Percentiles rank a stretch among this genome's conserved stretches.
Conservation (phyloP, 208 protist species). For the Leishmania lainsoni region DNA sequence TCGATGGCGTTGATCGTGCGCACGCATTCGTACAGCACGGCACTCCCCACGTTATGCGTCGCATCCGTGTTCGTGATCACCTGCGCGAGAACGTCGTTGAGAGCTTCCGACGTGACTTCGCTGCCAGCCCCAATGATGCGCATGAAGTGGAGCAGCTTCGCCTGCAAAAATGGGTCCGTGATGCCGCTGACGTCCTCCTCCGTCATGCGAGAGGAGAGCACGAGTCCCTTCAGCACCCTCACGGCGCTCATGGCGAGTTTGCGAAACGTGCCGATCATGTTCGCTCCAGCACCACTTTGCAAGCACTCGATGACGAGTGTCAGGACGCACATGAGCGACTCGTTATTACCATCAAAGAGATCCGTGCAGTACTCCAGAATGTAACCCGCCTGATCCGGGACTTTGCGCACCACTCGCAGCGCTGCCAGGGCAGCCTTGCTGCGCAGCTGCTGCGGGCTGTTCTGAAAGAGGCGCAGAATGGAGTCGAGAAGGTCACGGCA, state of each 20-base stretch:
- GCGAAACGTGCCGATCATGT: conserved; percentile 77
- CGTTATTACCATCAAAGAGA: conserved; percentile 66
- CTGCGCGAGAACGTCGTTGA: conserved; percentile 98
- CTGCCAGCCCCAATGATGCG: conserved; percentile 94
- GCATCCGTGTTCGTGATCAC: conserved; percentile 98
- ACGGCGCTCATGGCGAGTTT: conserved; percentile 92
- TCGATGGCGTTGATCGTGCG: conserved; percentile 98
- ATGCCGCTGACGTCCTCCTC: conserved; percentile 97
- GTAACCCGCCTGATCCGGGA: conserved; percentile 95
- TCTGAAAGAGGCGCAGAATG: conserved; percentile 93
- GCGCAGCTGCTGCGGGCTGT: conserved; percentile 28
- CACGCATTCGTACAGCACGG: conserved; percentile 98
- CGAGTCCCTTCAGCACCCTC: conserved; percentile 94
- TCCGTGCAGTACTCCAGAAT: conserved; percentile 90
- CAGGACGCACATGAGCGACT: conserved; percentile 90
- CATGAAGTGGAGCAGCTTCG: conserved; percentile 96
- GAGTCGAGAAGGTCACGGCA: conserved; percentile 94
- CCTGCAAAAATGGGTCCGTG: conserved; percentile 98
- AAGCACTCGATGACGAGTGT: conserved; percentile 94
- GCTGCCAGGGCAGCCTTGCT: conserved; percentile 96
- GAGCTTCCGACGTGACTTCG: conserved; percentile 91
- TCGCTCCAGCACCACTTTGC: conserved; percentile 45
- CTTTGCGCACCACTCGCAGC: conserved; percentile 92
- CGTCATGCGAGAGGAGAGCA: conserved; percentile 92
- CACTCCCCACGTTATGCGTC: conserved; percentile 96